Conservation (phyloP, 805 yeast genomes). For the Lachancea mirantina region DNA sequence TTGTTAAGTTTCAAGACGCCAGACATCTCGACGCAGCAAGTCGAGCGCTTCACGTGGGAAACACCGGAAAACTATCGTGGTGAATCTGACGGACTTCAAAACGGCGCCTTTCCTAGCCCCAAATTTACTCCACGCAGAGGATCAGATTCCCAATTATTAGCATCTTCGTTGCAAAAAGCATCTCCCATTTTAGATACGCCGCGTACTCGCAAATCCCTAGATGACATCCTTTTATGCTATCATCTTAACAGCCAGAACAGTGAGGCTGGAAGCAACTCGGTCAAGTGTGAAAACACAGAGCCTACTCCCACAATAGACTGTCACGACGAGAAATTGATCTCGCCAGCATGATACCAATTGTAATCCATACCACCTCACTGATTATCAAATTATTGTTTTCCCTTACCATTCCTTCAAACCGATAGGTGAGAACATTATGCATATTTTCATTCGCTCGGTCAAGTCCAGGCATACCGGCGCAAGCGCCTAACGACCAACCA, state of each 20-base stretch:
- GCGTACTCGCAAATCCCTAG: conserved; percentile 22
- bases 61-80: conserved; percentile 9
- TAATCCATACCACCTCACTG: too few relatives aligned
- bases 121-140: conserved; percentile 10
- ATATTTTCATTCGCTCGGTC: too few relatives aligned
- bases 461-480: too few relatives aligned
- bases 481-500: too few relatives aligned
- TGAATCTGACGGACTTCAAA: conserved; percentile 5
- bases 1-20: conserved; percentile 11
- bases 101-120: conserved; percentile 1
- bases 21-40: conserved; percentile 5
- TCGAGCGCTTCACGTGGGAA: conserved; percentile 12
- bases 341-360: too few relatives aligned
- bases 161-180: conserved; percentile 15
- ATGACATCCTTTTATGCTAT: conserved; percentile 27
- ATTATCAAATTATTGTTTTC: too few relatives aligned
- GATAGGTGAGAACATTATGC: too few relatives aligned
- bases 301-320: too few relatives aligned
- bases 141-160: conserved; percentile 16
- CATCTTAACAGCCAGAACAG: conserved; percentile 20
- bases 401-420: too few relatives aligned
- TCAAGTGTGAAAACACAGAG: conserved; percentile 5
- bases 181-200: conserved; percentile 13
- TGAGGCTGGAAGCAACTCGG: background rate
- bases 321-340: too few relatives aligned